Evolutionary conservation across 2,329 filamentous ascomycete genomes (phyloP).

Genomic region (Botrytis cinerea): DNA sequence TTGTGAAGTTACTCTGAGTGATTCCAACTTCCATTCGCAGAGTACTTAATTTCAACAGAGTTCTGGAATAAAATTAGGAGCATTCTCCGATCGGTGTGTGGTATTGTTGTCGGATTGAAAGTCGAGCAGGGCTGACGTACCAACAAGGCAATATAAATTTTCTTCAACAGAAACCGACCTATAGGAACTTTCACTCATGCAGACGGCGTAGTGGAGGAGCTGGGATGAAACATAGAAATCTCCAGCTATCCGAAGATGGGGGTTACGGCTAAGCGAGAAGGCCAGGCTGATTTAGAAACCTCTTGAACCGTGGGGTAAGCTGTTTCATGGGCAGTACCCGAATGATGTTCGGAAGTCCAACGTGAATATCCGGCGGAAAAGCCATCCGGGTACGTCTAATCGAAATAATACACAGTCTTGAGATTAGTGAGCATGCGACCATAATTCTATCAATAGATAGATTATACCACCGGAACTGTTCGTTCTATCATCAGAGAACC

Average conservation of each 20-base stretch:
- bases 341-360: neutral
- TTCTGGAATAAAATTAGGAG: neutral
- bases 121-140: neutral
- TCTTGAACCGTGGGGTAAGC: neutral
- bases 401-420: neutral
- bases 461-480: neutral
- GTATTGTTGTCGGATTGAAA: constrained; percentile 1
- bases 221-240: constrained; percentile 6
- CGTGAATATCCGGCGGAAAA: neutral
- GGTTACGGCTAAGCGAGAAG: neutral
- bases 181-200: neutral
- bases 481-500: neutral
- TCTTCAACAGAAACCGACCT: neutral
- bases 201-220: neutral
- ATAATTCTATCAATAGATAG: neutral
- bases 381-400: neutral
- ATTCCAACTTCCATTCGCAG: neutral
- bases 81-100: neutral
- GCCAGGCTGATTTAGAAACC: neutral
- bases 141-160: neutral
- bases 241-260: constrained; percentile 14
- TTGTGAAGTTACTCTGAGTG: neutral
- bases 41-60: neutral
- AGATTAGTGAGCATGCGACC: neutral
- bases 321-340: neutral